These are phyloP conservation scores for Fusarium compactum DNA, from an alignment of 2,329 filamentous ascomycete genomes.

Conservation along the genomic window DNA sequence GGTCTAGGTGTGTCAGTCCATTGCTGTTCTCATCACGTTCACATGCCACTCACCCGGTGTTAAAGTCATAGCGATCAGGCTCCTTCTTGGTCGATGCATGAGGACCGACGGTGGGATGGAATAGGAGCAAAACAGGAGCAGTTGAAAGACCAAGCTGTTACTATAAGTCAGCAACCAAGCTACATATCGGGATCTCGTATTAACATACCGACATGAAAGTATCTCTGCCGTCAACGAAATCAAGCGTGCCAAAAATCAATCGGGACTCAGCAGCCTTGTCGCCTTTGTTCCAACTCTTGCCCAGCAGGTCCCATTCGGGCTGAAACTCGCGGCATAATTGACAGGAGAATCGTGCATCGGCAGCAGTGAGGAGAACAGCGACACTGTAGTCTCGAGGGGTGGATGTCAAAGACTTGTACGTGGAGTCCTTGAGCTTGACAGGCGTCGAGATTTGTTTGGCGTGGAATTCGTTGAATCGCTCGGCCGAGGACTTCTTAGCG, in stretches of 20 bases:
- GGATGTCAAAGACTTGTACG: constrained; percentile 80
- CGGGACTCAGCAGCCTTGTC: constrained; percentile 80
- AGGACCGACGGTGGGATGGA: constrained; percentile 85
- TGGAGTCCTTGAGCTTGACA: constrained; percentile 80
- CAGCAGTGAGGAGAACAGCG: constrained; percentile 86
- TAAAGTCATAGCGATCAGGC: constrained; percentile 88
- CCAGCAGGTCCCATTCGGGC: constrained; percentile 90
- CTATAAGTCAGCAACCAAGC: constrained; percentile 17
- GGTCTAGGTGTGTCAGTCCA: constrained; percentile 61
- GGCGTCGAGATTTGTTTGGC: constrained; percentile 73
- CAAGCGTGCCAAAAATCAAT: constrained; percentile 84
- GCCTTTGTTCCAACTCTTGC: constrained; percentile 87
- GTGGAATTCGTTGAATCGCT: constrained; percentile 79
- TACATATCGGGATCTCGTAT: background rate
- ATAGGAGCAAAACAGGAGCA: constrained; percentile 88
- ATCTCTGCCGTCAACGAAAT: constrained; percentile 86
- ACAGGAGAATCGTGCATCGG: constrained; percentile 87
- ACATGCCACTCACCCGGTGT: constrained; percentile 70
- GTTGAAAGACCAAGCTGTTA: constrained; percentile 89
- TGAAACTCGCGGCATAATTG: constrained; percentile 90
- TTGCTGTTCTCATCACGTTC: background rate
- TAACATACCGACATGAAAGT: constrained; percentile 82
- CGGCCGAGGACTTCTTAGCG: constrained; percentile 71
- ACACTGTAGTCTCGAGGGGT: constrained; percentile 86
- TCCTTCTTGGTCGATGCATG: constrained; percentile 77